phyloP scores from a whole-genome alignment of 108 stramenopile species.

The Mediolabrus comicus region DNA sequence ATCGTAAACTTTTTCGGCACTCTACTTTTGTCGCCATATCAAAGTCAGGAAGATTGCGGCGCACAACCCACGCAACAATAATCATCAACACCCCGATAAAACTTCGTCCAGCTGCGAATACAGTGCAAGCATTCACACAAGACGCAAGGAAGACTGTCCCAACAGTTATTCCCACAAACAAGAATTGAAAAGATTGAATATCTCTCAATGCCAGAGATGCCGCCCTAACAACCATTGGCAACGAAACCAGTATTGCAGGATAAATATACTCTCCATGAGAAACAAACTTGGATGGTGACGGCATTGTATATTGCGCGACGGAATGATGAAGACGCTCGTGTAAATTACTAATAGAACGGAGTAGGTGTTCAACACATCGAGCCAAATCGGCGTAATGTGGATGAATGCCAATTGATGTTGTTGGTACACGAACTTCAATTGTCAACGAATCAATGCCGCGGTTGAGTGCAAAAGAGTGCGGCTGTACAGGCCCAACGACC shows the following conservation, averaged over 20 bases:
- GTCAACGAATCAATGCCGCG: constrained; percentile 83
- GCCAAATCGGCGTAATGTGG: constrained; percentile 51
- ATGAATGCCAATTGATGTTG: constrained; percentile 12
- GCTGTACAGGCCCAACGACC: constrained; percentile 42
- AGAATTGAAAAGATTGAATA: constrained; percentile 48
- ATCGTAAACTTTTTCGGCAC: constrained; percentile 52
- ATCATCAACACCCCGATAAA: background rate
- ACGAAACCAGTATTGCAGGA: constrained; percentile 66
- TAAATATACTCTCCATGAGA: constrained; percentile 84
- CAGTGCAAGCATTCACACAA: constrained; percentile 6
- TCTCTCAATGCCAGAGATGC: constrained; percentile 57
- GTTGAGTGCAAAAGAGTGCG: constrained; percentile 70
- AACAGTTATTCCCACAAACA: constrained; percentile 27
- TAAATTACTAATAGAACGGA: constrained; percentile 77
- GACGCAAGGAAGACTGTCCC: constrained; percentile 10
- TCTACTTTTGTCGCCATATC: constrained; percentile 5
- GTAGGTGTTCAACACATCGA: constrained; percentile 55
- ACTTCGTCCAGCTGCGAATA: background rate
- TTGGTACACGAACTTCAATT: constrained; percentile 45
- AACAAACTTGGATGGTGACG: constrained; percentile 70
- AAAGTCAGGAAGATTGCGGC: background rate
- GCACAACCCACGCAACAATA: background rate
- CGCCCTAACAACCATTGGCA: constrained; percentile 72
- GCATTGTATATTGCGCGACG: constrained; percentile 71
- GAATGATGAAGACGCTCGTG: constrained; percentile 90